Base-by-base conservation (phyloP, 768 basidiomycete species). In the Agaricus sinodeliciosus region DNA sequence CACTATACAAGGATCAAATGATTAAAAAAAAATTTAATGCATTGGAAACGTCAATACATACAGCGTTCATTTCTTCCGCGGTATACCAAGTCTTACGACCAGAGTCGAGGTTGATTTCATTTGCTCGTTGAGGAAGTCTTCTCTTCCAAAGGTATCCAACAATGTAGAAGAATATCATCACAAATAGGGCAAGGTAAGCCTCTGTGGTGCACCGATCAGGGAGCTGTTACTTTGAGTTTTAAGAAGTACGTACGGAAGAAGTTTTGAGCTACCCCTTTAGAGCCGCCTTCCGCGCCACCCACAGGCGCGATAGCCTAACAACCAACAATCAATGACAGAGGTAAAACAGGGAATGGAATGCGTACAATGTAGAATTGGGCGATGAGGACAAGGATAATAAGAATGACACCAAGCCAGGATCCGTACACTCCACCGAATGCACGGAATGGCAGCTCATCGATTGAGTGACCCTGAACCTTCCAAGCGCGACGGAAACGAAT, bases 11-110 rank as follows among this genome's bases (percentile, higher is more conserved):
- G 36, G 35, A 11, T n/a, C 35, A 25, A 22, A 6, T 44, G 4
- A 34, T 36, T 4, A 42, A 19, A 31, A 31, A 4, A 31, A 8
- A 2, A 31, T 31, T 31, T 31, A 31, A 31, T 31, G 31, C 1
- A 4, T 31, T 31, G 3, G 11, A 31, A 11, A 31, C 16, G 13
- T 7, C 34, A n/a, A 46, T 11, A 62, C 63, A 11, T 59, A 71
- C 70, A 52, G 64, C 63, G 41, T 70, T 65, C 74, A 75, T 74
- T 56, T 75, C 70, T 48, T 72, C 71, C 3, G 67, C 73, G 4
- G 73, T 75, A 25, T 72, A 62, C 74, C 74, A 75, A 58, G 69
- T 71, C 66, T 74, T 75, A 52, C 74, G 72, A 42, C 72, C 73
- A 57, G 73, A 67, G 49, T 75, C 73, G 47, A 76, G 66, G 48